Percentiles rank a stretch among this genome's conserved stretches.
Conservation (phyloP, 345 rosid species). For the Theobroma cacao region DNA sequence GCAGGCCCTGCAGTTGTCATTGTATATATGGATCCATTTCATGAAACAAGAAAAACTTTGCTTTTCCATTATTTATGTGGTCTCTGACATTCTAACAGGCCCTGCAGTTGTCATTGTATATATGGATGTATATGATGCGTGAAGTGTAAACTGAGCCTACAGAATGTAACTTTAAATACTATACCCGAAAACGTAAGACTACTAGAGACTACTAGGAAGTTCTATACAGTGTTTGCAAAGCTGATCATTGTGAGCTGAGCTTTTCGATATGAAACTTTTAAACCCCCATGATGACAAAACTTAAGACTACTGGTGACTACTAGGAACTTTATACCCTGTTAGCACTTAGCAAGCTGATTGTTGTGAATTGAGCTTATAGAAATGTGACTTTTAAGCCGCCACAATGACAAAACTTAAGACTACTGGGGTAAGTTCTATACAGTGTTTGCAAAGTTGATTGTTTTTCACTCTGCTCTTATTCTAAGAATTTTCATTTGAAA, state of each 20-base stretch:
- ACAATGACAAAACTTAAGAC: neutral
- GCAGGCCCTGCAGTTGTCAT: neutral
- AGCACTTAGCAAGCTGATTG: neutral
- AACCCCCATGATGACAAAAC: neutral
- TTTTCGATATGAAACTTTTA: neutral
- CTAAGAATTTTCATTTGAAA: neutral
- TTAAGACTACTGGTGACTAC: neutral
- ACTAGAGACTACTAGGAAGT: too few species aligned
- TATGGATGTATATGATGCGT: neutral
- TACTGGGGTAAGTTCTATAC: too few species aligned
- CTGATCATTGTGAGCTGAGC: neutral
- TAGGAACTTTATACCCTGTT: neutral
- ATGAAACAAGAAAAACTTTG: neutral
- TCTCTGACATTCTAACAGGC: neutral
- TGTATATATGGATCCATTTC: neutral
- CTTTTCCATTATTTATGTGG: neutral
- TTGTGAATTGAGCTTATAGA: neutral
- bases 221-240: neutral
- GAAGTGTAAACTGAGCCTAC: slow-evolving; percentile 1
- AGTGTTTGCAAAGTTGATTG: neutral
- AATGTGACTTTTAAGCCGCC: neutral
- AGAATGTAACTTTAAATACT: neutral
- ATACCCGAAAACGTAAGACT: neutral
- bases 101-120: neutral
- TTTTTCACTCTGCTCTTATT: neutral